Conservation (phyloP, 768 basidiomycete genomes). For the Vishniacozyma victoriae region DNA sequence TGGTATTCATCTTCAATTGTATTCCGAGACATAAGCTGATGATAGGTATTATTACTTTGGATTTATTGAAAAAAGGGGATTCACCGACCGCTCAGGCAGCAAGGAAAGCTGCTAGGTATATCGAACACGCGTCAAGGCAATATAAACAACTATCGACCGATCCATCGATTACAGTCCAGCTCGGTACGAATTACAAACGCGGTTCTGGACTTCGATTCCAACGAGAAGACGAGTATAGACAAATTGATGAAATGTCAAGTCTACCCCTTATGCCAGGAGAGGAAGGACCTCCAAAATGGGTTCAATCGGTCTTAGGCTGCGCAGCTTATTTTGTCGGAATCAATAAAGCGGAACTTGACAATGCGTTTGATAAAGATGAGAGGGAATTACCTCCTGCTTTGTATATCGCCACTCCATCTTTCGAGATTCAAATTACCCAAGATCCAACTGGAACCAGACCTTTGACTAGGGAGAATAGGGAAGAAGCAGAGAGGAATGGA, state of each 20-base stretch:
- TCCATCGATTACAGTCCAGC: constrained; percentile 23
- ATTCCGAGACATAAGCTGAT: background rate
- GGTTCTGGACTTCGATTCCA: constrained; percentile 33
- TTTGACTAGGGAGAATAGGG: constrained; percentile 7
- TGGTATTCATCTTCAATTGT: constrained; percentile 53
- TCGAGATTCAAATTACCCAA: constrained; percentile 11
- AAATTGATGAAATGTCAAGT: constrained; percentile 20
- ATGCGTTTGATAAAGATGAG: background rate
- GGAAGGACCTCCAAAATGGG: constrained; percentile 13
- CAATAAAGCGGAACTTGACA: background rate
- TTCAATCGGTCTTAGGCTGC: constrained; percentile 13
- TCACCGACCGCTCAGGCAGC: constrained; percentile 72
- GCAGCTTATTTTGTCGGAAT: constrained; percentile 11
- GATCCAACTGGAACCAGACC: constrained; percentile 15
- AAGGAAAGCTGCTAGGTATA: constrained; percentile 76
- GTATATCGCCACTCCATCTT: constrained; percentile 15
- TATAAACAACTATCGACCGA: constrained; percentile 24
- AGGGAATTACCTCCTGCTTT: background rate
- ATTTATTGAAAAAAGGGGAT: constrained; percentile 85
- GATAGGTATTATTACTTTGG: constrained; percentile 55
- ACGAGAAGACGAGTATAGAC: constrained; percentile 16
- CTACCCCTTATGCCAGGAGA: constrained; percentile 19
- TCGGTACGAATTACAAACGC: constrained; percentile 27
- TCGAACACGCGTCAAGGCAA: constrained; percentile 53
- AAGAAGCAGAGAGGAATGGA: background rate